Base-by-base conservation (phyloP, 371 early-diverging fungal genomes). In the Actinomortierella ambigua region DNA sequence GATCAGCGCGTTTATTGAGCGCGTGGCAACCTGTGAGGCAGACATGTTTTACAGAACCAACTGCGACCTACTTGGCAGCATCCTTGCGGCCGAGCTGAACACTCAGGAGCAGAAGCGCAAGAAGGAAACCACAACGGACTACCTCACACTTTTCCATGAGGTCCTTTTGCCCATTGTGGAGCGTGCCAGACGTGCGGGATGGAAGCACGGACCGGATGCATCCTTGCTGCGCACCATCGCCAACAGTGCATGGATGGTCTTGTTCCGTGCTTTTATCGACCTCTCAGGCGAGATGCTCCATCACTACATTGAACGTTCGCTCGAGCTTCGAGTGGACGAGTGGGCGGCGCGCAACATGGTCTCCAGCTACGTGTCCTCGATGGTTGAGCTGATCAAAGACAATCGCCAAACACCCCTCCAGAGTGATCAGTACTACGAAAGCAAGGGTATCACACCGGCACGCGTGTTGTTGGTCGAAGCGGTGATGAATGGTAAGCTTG, bases 181-280 rank as follows among this genome's bases (percentile, higher is more conserved):
- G 34, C 67, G 75, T 22, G 75, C 75, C 3, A n/a, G 41, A 15
- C 58, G 48, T 4, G 61, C 57, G n/a, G 61, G 61, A 34, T 67
- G 63, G 63, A 47, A 24, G 20, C 29, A 50, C 14, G 75, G 75
- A n/a, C 55, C 75, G 0, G 75, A 73, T 15, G 56, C 64, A 17
- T 51, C 28, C 15, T 57, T 73, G 42, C 18, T 67, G 34, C 34
- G 34, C 34, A 34, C 34, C 11, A 6, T 34, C 7, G 11, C 11
- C 34, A 34, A 34, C 34, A 34, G 34, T 11, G 4, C 34, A 6
- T 4, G 7, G 7, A 34, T 11, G 34, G 34, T 34, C 11, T 4
- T 34, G 34, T 34, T 34, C 34, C 34, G 34, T 34, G 11, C 34
- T 11, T 34, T 34, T 34, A 34, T 34, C 7, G 34, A 34, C 34